Conservation (phyloP, 495 filamentous ascomycete species). For the Penicillium herquei region DNA sequence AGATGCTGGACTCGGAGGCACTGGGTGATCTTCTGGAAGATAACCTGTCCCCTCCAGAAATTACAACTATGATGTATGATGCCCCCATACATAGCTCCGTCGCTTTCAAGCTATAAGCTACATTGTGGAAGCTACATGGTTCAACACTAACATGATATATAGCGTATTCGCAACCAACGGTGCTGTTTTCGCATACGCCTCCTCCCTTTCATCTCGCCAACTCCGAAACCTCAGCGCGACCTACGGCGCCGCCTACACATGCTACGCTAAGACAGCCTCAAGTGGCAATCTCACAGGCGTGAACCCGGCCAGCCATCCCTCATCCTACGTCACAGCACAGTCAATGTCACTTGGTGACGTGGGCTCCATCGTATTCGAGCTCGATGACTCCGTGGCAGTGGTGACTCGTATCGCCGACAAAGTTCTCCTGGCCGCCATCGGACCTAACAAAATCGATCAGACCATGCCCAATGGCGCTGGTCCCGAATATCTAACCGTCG, state of each 20-base stretch:
- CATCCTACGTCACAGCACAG: constrained; percentile 48
- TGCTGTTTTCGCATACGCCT: constrained; percentile 47
- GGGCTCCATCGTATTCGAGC: constrained; percentile 50
- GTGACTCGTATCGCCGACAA: constrained; percentile 48
- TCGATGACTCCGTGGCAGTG: constrained; percentile 44
- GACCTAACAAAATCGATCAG: constrained; percentile 33
- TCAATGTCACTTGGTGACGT: constrained; percentile 50
- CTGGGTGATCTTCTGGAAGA: constrained; percentile 47
- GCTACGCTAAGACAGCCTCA: constrained; percentile 46
- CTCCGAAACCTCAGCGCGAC: constrained; percentile 48
- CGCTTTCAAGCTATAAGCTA: not conserved
- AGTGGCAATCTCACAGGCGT: constrained; percentile 48
- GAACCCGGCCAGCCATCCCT: constrained; percentile 47
- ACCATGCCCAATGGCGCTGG: constrained; percentile 14
- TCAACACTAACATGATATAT: not conserved
- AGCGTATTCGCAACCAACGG: constrained; percentile 47
- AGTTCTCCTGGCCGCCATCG: constrained; percentile 45
- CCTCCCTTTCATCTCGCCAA: constrained; percentile 41
- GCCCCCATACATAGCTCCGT: too few species aligned
- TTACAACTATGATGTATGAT: constrained; percentile 45
- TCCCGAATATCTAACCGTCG: constrained; percentile 3
- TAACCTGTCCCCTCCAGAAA: constrained; percentile 48
- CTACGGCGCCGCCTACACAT: constrained; percentile 49
- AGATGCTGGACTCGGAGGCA: constrained; percentile 49
- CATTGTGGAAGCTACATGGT: not conserved